A percentile compares a stretch with the other conserved stretches of the same genome.
Evolutionary conservation across 1,284 basidiomycete genomes (phyloP).

Genomic region (Ceratobasidium sp.): DNA sequence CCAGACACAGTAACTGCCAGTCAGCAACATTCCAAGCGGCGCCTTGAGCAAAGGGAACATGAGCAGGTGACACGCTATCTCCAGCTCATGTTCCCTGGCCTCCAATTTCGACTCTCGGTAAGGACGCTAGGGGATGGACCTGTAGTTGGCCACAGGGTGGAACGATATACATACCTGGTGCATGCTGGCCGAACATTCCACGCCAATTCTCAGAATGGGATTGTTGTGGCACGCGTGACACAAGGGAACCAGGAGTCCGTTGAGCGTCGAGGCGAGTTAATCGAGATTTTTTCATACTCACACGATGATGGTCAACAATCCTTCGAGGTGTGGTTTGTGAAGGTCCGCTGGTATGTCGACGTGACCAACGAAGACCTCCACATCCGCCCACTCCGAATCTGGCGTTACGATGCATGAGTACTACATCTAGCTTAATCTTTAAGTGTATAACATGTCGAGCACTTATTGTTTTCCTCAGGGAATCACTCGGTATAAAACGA

Average conservation of each 20-base stretch:
- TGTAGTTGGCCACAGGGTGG: neutral
- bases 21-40: neutral
- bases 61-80: neutral
- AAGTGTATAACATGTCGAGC: neutral
- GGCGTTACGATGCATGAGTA: slow-evolving; percentile 5
- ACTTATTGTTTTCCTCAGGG: neutral
- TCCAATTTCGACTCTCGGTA: slow-evolving; percentile 1
- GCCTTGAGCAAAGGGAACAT: neutral
- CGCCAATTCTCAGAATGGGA: slow-evolving; percentile 8
- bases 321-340: neutral
- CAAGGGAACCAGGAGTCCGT: neutral
- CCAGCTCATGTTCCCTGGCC: neutral
- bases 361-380: neutral
- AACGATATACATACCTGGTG: neutral
- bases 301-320: no score
- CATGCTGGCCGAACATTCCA: slow-evolving; percentile 2
- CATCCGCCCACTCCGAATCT: neutral
- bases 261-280: slow-evolving; percentile 3
- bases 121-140: neutral
- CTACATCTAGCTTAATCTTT: neutral
- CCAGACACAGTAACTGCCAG: neutral
- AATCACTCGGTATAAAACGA: neutral
- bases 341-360: slow-evolving; percentile 14
- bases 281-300: slow-evolving; percentile 6
- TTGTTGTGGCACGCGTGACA: slow-evolving; percentile 1